These are phyloP conservation scores for Saccharomycopsis sp. DNA, from an alignment of 805 yeast species.

Conservation along the genomic window DNA sequence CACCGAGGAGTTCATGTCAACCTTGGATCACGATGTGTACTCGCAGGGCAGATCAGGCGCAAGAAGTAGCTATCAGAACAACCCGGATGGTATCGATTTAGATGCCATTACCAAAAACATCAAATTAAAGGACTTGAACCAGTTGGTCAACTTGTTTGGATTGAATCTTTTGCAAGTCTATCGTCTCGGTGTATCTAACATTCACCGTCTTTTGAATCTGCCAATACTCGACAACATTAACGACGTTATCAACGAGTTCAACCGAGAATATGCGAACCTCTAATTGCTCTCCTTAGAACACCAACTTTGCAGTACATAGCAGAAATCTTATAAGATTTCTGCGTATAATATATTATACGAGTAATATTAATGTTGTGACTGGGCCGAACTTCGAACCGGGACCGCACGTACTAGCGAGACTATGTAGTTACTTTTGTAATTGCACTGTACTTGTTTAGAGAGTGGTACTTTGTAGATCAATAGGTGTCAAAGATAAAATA, in stretches of 20 bases:
- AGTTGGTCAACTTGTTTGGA: constrained; percentile 14
- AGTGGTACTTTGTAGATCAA: no score
- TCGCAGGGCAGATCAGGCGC: neutral
- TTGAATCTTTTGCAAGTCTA: constrained; percentile 12
- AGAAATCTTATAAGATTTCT: no score
- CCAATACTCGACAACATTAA: constrained; percentile 4
- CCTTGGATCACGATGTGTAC: constrained; percentile 3
- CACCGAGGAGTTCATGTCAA: constrained; percentile 2
- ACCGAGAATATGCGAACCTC: constrained; percentile 3
- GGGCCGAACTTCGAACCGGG: no score
- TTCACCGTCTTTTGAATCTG: constrained; percentile 2
- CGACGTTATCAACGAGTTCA: constrained; percentile 5
- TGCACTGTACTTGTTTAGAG: no score
- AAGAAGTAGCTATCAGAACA: neutral
- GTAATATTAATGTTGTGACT: no score
- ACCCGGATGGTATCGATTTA: neutral
- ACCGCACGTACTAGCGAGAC: no score
- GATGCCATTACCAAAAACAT: neutral
- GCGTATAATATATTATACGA: no score
- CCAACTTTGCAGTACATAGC: no score
- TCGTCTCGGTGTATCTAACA: constrained; percentile 1
- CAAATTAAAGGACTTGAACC: constrained; percentile 4
- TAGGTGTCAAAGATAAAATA: no score
- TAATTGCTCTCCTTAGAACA: no score
- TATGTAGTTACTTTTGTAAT: no score